Evolutionary conservation across 2,329 filamentous ascomycete species (phyloP).

Genomic region (Septoria linicola): DNA sequence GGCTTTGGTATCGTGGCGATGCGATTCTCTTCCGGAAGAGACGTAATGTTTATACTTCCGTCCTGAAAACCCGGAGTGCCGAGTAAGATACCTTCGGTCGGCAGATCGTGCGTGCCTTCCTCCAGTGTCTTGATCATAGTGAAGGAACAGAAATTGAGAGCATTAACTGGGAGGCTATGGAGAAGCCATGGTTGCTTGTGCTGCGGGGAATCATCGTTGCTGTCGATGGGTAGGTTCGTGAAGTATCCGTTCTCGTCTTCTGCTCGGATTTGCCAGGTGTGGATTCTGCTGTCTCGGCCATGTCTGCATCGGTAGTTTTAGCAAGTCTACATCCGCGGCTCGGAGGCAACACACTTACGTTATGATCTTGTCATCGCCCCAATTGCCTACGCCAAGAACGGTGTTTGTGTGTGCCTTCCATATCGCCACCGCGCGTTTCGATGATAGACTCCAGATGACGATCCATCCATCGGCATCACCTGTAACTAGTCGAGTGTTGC

Average conservation of each 20-base stretch:
- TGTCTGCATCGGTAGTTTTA: too few relatives aligned
- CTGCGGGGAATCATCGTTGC: slow-evolving; percentile 41
- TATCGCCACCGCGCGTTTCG: slow-evolving; percentile 75
- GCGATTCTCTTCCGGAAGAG: slow-evolving; percentile 72
- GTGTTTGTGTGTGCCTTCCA: slow-evolving; percentile 82
- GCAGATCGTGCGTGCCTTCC: slow-evolving; percentile 19
- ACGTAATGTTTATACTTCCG: slow-evolving; percentile 73
- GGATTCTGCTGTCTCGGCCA: slow-evolving; percentile 81
- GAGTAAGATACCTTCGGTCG: slow-evolving; percentile 55
- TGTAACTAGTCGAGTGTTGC: slow-evolving; percentile 75
- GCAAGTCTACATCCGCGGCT: too few relatives aligned
- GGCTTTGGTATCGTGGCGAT: slow-evolving; percentile 58
- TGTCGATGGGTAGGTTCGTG: slow-evolving; percentile 68
- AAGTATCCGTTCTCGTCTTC: slow-evolving; percentile 65
- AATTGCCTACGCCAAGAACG: slow-evolving; percentile 71
- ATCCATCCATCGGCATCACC: slow-evolving; percentile 90
- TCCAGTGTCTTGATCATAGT: slow-evolving; percentile 51
- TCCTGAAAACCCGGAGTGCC: slow-evolving; percentile 66
- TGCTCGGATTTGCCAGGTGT: slow-evolving; percentile 72
- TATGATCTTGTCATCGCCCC: slow-evolving; percentile 71
- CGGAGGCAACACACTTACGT: too few relatives aligned
- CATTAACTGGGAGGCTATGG: slow-evolving; percentile 80
- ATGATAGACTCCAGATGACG: slow-evolving; percentile 78
- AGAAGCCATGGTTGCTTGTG: slow-evolving; percentile 76
- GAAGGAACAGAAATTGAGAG: slow-evolving; percentile 93